Conservation (phyloP, 345 rosid genomes). For the Kernera saxatilis region DNA sequence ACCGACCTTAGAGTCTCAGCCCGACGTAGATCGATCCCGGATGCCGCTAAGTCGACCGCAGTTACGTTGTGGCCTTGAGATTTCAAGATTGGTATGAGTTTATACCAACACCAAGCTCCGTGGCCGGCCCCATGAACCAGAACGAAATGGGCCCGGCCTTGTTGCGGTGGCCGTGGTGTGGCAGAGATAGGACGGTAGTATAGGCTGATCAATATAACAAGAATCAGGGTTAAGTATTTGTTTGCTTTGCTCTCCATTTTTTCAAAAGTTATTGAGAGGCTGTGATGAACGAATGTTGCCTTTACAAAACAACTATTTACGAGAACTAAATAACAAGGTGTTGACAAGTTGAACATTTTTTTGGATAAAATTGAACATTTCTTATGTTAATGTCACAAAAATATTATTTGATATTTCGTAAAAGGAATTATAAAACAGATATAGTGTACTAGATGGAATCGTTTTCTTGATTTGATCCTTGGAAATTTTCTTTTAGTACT, state of each 20-base stretch:
- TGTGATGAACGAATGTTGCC: conserved; percentile 6
- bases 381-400: conserved; percentile 9
- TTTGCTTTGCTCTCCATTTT: conserved; percentile 13
- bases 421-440: conserved; percentile 1
- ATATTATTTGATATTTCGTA: neutral
- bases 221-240: neutral
- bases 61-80: conserved; percentile 21
- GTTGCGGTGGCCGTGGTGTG: neutral
- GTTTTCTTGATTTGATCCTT: neutral
- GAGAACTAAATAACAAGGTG: neutral
- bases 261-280: neutral
- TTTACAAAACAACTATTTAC: neutral
- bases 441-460: neutral
- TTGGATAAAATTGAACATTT: conserved; percentile 11
- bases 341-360: conserved; percentile 19
- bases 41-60: neutral
- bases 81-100: conserved; percentile 17
- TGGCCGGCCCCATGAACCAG: conserved; percentile 18
- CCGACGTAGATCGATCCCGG: neutral
- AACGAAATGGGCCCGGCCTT: conserved; percentile 3
- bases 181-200: neutral
- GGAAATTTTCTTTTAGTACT: neutral
- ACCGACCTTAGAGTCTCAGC: conserved; percentile 12
- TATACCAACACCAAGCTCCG: conserved; percentile 26
- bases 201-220: neutral